These are phyloP conservation scores for Saccharomyces kudriavzevii DNA, from an alignment of 805 yeast species.

Conservation along the genomic window DNA sequence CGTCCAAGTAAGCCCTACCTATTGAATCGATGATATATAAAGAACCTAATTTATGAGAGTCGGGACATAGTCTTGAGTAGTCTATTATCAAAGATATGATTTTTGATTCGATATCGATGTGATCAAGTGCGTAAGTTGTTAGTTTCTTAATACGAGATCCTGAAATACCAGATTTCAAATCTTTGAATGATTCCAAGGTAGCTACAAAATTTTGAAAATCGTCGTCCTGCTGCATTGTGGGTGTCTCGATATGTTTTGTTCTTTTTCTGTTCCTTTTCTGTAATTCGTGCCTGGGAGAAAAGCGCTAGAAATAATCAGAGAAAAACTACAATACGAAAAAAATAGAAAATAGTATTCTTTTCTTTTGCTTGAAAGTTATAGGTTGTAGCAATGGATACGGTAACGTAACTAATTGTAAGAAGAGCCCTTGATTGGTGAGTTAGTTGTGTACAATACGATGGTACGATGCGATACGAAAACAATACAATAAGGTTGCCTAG, in stretches of 20 bases:
- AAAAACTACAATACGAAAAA: background rate
- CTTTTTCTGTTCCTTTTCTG: background rate
- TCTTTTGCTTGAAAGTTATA: background rate
- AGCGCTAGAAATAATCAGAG: background rate
- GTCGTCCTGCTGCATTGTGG: constrained; percentile 12
- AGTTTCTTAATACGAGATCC: constrained; percentile 88
- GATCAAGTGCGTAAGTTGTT: constrained; percentile 66
- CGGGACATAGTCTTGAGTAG: constrained; percentile 62
- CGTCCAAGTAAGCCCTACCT: constrained; percentile 76
- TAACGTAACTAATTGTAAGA: background rate
- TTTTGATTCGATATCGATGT: constrained; percentile 39
- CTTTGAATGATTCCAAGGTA: constrained; percentile 36
- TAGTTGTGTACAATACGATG: background rate
- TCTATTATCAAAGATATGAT: constrained; percentile 22
- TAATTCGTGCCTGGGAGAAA: background rate
- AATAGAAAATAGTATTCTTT: background rate
- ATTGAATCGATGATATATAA: constrained; percentile 88
- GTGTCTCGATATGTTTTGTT: background rate
- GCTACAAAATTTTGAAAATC: constrained; percentile 33
- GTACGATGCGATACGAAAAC: background rate
- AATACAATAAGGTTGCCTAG: background rate
- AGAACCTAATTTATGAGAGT: constrained; percentile 81
- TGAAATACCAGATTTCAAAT: constrained; percentile 80
- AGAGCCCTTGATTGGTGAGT: background rate
- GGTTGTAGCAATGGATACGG: background rate